These are phyloP conservation scores for Colletotrichum caudatum DNA, from an alignment of 2,329 filamentous ascomycete genomes.

Conservation along the genomic window DNA sequence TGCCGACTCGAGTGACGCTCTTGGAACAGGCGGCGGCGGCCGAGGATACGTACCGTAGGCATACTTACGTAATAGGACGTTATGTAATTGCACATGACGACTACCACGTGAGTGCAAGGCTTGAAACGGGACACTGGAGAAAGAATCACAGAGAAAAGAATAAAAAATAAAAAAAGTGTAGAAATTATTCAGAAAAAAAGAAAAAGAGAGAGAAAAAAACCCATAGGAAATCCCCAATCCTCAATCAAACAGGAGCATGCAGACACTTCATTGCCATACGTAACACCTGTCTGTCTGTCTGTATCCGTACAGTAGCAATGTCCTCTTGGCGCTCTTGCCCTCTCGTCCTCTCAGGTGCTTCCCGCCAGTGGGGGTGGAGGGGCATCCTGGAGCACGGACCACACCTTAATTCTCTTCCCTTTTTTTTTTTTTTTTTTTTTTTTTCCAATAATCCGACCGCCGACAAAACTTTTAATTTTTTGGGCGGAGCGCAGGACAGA, in stretches of 20 bases:
- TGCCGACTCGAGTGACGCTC: no score
- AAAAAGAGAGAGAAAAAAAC: no score
- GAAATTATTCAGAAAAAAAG: background rate
- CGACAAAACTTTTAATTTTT: conserved; percentile 45
- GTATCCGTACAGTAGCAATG: background rate
- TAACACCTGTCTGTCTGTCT: background rate
- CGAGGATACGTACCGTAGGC: background rate
- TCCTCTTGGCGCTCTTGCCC: conserved; percentile 10
- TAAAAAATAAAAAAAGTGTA: background rate
- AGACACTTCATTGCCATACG: background rate
- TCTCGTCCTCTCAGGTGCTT: conserved; percentile 35
- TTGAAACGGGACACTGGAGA: background rate
- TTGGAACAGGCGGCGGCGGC: conserved; percentile 6
- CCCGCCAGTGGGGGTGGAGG: conserved; percentile 42
- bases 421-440: conserved; percentile 9
- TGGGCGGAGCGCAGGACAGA: background rate
- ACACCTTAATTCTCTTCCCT: conserved; percentile 45
- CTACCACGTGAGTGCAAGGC: background rate
- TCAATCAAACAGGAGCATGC: background rate
- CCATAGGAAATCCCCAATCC: background rate
- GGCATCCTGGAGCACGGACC: conserved; percentile 46
- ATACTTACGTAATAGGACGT: background rate
- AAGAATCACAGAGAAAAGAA: no score
- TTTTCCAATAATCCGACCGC: conserved; percentile 40
- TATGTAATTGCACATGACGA: background rate